Evolutionary conservation across 2,329 filamentous ascomycete species (phyloP), one percentile per base, ranked within the genome.

Genomic region (Curvularia spicifera): DNA sequence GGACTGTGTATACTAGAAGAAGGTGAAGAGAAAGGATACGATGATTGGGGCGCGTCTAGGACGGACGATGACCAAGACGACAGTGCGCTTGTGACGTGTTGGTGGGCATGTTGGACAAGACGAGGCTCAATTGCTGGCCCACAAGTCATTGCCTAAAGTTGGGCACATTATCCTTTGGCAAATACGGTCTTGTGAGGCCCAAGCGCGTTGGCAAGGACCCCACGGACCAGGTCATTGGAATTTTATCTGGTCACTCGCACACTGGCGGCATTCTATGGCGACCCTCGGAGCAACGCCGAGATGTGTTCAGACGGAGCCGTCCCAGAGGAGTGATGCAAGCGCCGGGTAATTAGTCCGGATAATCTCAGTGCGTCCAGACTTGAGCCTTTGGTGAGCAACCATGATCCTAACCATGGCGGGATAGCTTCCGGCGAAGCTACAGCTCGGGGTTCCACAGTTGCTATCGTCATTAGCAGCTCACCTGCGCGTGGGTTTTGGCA

Each of bases 41-140:
- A 94, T 71, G 91, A 94, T 73, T 94, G 91, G 91, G 84, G 82
- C 2, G 80, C 80, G 29, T 56, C 64, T 20, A 65, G 60, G 45
- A 57, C 59, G 44, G 80, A 81, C 26, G 82, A 82, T 1, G 82
- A 85, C 35, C 81, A 84, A 46, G 73, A 76, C 49, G 78, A 66
- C 63, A 73, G 53, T 57, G 70, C 72, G 26, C 78, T 81, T 50
- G 85, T 91, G 29, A 82, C 81, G 45, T 92, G 89, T 68, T 91
- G 89, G 89, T 86, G 88, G 84, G 87, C 85, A 6, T 78, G 90
- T 2, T 91, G 81, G 81, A 80, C 69, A 37, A 77, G 79, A 59
- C 56, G 60, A 58, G 60, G 55, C 45, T 53, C 48, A 45, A 59
- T 61, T 51, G 53, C 57, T 39, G 57, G 52, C 37, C 58, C 37